phyloP scores from a whole-genome alignment of 2,329 filamentous ascomycete species.

The Scytalidium sp. region DNA sequence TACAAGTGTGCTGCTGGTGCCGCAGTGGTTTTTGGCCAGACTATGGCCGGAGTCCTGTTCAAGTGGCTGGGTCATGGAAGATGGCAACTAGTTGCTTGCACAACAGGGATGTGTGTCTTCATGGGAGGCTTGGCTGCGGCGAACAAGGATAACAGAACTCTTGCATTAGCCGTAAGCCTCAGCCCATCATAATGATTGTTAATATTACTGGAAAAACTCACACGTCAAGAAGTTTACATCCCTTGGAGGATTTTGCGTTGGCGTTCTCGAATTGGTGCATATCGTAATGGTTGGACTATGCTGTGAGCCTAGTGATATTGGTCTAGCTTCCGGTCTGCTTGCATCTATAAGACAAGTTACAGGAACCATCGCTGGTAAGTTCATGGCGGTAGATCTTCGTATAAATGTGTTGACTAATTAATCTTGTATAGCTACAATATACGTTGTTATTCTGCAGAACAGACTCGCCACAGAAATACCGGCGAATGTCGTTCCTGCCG shows the following conservation, averaged over 20 bases:
- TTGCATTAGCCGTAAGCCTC: too few species aligned
- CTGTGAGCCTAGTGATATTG: too few species aligned
- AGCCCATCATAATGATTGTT: too few species aligned
- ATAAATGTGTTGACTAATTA: too few species aligned
- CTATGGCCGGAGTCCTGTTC: constrained; percentile 29
- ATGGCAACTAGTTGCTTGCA: constrained; percentile 28
- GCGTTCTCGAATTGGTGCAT: too few species aligned
- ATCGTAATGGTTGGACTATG: too few species aligned
- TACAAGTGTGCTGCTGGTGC: constrained; percentile 7
- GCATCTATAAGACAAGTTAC: neutral
- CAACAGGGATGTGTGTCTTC: constrained; percentile 28
- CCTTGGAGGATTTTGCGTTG: too few species aligned
- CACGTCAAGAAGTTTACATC: too few species aligned
- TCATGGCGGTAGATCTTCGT: neutral
- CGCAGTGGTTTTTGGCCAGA: constrained; percentile 6
- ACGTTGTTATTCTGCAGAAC: constrained; percentile 31
- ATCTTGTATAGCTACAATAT: constrained; percentile 32
- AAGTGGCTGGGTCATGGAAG: constrained; percentile 34
- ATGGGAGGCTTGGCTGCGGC: constrained; percentile 26
- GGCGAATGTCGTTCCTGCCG: constrained; percentile 14
- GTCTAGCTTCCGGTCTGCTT: too few species aligned
- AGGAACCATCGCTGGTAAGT: neutral
- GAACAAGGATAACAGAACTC: too few species aligned
- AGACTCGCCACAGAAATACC: constrained; percentile 28
- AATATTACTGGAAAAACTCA: too few species aligned